Base-by-base conservation (phyloP, 805 yeast species). In the Metschnikowia lunata region DNA sequence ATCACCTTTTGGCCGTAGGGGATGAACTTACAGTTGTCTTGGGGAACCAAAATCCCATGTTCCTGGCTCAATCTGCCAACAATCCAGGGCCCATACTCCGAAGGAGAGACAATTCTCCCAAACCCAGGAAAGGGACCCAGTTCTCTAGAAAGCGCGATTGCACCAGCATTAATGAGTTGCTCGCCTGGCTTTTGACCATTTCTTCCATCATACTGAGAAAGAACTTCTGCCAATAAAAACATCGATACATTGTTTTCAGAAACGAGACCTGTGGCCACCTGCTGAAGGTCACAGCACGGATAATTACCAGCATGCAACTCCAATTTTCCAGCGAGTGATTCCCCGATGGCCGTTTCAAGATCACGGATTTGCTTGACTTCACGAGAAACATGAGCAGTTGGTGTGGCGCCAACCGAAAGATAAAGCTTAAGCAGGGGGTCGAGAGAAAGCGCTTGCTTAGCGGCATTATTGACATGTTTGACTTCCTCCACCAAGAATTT, bases 291-390 rank as follows among this genome's bases (percentile, higher is more conserved):
- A 55, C 85, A 79, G 56, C 81, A 75, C 3, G 83, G 75, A 56
- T 82, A 85, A 58, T 85, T 85, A 10, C 95, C 95, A n/a, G 91
- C 90, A 59, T 85, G 95, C 13, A 85, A 58, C 57, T 85, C 93
- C 33, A 85, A 62, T 1, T 58, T 55, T 5, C 81, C 82, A 6
- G 47, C 44, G 15, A 70, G 46, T 6, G 56, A 48, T 3, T 57
- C 57, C 7, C 52, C 51, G 51, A 52, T 52, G 32, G 15, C 54
- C 42, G 45, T 26, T 9, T 36, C 48, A 37, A 64, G 36, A 30
- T 60, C 66, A 8, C 44, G 48, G 11, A 36, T 28, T n/a, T 43
- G 32, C 1, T 57, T 43, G 42, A 67, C 48, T 9, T 46, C 29
- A 47, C 65, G 65, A 26, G 81, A 67, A 0, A 86, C 76, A 56